A percentile compares a stretch with the other conserved stretches of the same genome.
Evolutionary conservation across 2,329 filamentous ascomycete genomes (phyloP).

Genomic region (Neofusicoccum umdonicola): DNA sequence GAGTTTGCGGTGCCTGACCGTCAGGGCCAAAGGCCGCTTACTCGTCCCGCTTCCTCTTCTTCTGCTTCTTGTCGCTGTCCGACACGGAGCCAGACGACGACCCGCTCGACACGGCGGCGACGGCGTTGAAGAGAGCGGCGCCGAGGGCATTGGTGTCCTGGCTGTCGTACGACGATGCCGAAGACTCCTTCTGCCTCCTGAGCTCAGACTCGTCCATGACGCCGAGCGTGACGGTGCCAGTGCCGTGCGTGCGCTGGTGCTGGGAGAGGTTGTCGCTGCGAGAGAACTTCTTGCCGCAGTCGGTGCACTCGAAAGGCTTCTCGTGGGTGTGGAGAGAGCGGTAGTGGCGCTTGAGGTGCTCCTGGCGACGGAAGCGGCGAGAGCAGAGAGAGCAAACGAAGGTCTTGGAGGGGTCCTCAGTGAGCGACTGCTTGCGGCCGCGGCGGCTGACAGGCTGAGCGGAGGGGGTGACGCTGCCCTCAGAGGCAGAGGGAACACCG

Average conservation of each 20-base stretch:
- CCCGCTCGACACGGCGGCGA: slow-evolving; percentile 28
- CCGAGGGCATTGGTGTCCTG: slow-evolving; percentile 39
- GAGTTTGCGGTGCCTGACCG: not conserved
- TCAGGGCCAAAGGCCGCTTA: slow-evolving; percentile 24
- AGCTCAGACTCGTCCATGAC: slow-evolving; percentile 71
- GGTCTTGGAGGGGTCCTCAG: slow-evolving; percentile 96
- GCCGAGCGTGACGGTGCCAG: slow-evolving; percentile 86
- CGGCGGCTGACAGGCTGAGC: slow-evolving; percentile 72
- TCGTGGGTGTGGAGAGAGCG: slow-evolving; percentile 97
- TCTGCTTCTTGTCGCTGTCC: slow-evolving; percentile 43
- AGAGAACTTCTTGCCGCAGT: slow-evolving; percentile 99
- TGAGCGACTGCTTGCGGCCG: slow-evolving; percentile 96
- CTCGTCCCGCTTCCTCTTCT: slow-evolving; percentile 72
- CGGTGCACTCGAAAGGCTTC: slow-evolving; percentile 95
- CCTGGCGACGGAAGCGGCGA: slow-evolving; percentile 94
- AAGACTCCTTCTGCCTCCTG: slow-evolving; percentile 24
- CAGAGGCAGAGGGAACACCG: slow-evolving; percentile 46
- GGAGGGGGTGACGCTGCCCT: slow-evolving; percentile 35
- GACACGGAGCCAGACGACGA: slow-evolving; percentile 35
- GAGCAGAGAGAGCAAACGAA: slow-evolving; percentile 97
- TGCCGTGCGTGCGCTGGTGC: slow-evolving; percentile 90
- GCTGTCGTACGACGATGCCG: slow-evolving; percentile 29
- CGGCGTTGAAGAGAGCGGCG: slow-evolving; percentile 38
- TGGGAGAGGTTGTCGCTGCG: slow-evolving; percentile 96
- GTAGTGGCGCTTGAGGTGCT: slow-evolving; percentile 98